Base-by-base conservation (phyloP, 1,139 yeast genomes). In the Pichia sp. region DNA sequence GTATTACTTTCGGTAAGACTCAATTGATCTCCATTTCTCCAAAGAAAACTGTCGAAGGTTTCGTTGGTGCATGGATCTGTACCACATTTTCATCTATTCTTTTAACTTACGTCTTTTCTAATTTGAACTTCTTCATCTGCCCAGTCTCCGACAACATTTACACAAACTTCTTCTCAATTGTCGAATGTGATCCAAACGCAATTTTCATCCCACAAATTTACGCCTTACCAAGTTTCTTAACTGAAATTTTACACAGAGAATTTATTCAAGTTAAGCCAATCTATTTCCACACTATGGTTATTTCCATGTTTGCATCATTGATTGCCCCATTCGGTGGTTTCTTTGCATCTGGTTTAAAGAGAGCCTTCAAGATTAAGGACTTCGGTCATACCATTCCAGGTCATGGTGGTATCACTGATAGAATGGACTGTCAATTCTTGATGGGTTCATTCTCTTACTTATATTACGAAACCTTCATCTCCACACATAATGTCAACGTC, bases 311-410 rank as follows among this genome's bases (percentile, higher is more conserved):
- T 75, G 99, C 99, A 9, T 91, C 98, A 1, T 76, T 94, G 56
- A 85, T 93, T 66, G 99, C 99, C 2, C 99, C 99, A 50, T 93
- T 93, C 65, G 99, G 99, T 46, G 99, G 99, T 1, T 93, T 93
- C 67, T 93, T 93, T 60, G 99, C 99, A 4, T 85, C 96, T 44
- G 99, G 99, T 14, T 76, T 94, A 59, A 93, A 93, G 72, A 83
- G 99, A 67, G 90, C 98, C n/a, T 91, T 93, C 71, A 87, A 94
- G 60, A 91, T 91, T 50, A 88, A 88, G 68, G 96, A 88, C 66
- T 88, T 88, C 62, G 96, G 96, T 52, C 91, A 87, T 63, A 86
- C 96, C 18, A 88, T 88, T 54, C 96, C 96, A 11, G 99, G 99
- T 34, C 99, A 93, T 63, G 99, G 99, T 53, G 99, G 99, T 56